Percentiles rank a stretch among this genome's conserved stretches.
Evolutionary conservation across 768 basidiomycete species (phyloP).

Genomic region (Leccinellum albellum): DNA sequence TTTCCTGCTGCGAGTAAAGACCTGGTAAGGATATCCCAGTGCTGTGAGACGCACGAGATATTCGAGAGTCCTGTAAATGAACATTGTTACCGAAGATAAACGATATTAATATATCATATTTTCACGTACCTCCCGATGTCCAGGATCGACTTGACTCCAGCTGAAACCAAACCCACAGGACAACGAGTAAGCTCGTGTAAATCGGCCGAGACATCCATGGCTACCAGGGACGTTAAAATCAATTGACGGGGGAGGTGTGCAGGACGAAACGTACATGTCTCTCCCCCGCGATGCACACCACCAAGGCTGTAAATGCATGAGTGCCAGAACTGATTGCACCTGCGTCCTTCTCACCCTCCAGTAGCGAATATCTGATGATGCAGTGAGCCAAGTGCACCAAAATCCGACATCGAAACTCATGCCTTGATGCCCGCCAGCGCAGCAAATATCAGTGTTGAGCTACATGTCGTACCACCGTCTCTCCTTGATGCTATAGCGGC

Average conservation of each 20-base stretch:
- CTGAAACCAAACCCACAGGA: slow-evolving; percentile 88
- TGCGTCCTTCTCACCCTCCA: slow-evolving; percentile 64
- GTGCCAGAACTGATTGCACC: background rate
- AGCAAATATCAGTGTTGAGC: slow-evolving; percentile 70
- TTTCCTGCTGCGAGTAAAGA: slow-evolving; percentile 58
- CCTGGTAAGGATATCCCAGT: background rate
- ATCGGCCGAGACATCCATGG: slow-evolving; percentile 94
- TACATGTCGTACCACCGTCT: slow-evolving; percentile 82
- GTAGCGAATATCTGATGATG: slow-evolving; percentile 74
- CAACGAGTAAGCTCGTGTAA: slow-evolving; percentile 84
- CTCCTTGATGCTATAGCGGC: slow-evolving; percentile 62
- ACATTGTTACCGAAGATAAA: background rate
- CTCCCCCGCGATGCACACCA: slow-evolving; percentile 78
- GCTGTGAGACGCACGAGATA: slow-evolving; percentile 57
- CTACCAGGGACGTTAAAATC: slow-evolving; percentile 37
- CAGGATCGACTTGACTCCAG: slow-evolving; percentile 91
- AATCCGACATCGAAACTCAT: slow-evolving; percentile 1
- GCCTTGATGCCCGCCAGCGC: slow-evolving; percentile 86
- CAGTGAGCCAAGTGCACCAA: slow-evolving; percentile 6
- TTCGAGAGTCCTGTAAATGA: slow-evolving; percentile 62
- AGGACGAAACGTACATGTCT: slow-evolving; percentile 46
- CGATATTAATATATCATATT: background rate
- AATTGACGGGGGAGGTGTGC: background rate
- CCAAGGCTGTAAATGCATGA: slow-evolving; percentile 51
- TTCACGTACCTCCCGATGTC: slow-evolving; percentile 72